Evolutionary conservation across 108 stramenopile genomes (phyloP).

Genomic region (Mediolabrus comicus): DNA sequence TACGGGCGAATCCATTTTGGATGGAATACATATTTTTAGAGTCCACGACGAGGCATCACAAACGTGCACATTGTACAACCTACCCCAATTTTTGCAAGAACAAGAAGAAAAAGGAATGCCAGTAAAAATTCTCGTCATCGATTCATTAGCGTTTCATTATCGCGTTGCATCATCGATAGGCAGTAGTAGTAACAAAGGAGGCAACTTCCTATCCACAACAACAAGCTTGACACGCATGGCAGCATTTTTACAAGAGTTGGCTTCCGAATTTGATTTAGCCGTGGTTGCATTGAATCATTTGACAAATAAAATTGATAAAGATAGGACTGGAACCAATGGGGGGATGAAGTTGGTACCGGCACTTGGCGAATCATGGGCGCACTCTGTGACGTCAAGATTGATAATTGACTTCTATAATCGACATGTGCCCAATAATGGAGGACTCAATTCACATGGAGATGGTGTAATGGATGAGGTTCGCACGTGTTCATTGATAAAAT

Average conservation of each 20-base stretch:
- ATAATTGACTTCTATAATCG: slow-evolving; percentile 47
- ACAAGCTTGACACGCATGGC: slow-evolving; percentile 67
- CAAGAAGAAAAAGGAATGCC: slow-evolving; percentile 38
- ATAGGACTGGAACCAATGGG: slow-evolving; percentile 11
- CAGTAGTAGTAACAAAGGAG: background rate
- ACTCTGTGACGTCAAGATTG: slow-evolving; percentile 88
- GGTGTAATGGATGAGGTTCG: slow-evolving; percentile 28
- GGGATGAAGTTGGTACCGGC: slow-evolving; percentile 74
- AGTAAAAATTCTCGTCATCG: slow-evolving; percentile 84
- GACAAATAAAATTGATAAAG: slow-evolving; percentile 73
- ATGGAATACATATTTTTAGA: slow-evolving; percentile 91
- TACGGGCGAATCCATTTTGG: slow-evolving; percentile 62
- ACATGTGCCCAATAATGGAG: slow-evolving; percentile 11
- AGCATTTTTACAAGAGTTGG: slow-evolving; percentile 71
- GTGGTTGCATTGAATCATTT: slow-evolving; percentile 94
- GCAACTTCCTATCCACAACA: slow-evolving; percentile 60
- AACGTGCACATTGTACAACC: slow-evolving; percentile 69
- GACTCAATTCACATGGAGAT: background rate
- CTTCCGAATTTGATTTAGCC: slow-evolving; percentile 63
- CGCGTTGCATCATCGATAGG: slow-evolving; percentile 45
- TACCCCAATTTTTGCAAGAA: slow-evolving; percentile 52
- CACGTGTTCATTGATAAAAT: slow-evolving; percentile 67
- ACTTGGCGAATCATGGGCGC: slow-evolving; percentile 95
- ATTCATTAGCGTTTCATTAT: slow-evolving; percentile 95
- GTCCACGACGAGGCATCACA: slow-evolving; percentile 86